Evolutionary conservation across 306 rosid genomes (phyloP), one percentile per base, ranked within the genome.

Genomic region (Castanea mollissima): DNA sequence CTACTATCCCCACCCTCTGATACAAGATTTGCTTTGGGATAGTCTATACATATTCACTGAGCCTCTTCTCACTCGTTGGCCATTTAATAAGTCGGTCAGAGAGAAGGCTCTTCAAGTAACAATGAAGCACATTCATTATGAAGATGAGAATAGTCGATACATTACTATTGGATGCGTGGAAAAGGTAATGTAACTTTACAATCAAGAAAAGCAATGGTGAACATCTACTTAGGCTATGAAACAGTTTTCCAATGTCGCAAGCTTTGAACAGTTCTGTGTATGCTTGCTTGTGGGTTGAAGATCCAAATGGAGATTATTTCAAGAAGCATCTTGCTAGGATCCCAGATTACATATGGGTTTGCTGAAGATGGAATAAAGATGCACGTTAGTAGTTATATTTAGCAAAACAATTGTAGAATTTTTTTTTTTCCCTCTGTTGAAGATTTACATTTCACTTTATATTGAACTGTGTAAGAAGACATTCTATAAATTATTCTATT

Each of bases 261-360:
- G 20, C n/a, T 54, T 55, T 62, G 52, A 19, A 41, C 38, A 90
- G 85, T 80, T 4, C 77, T 92, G 29, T 85, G 88, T 20, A 92
- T 89, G 96, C 90, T 92, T 55, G 89, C 91, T 49, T 92, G 97
- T 92, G 93, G 96, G 91, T 69, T 25, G 96, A 92, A 83, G 92
- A 92, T 82, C 92, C 97, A 13, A 74, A 90, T 16, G 96, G 92
- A 64, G 93, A 87, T 78, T 84, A 86, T 70, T 91, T 87, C 51
- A 91, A 88, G 76, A 87, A 85, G 81, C 96, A 89, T 84, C 89
- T 92, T 35, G 94, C 91, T 1, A 87, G 97, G 60, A 55, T 92
- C 18, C 93, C 90, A 0, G 97, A 92, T 82, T 88, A 85, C 70
- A 25, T 90, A 27, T 92, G 96, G 97, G 59, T 92, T 92, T 71